Evolutionary conservation across 208 protist species (phyloP), one percentile per base, ranked within the genome.

Genomic region (Trypanosomatidae sp.): DNA sequence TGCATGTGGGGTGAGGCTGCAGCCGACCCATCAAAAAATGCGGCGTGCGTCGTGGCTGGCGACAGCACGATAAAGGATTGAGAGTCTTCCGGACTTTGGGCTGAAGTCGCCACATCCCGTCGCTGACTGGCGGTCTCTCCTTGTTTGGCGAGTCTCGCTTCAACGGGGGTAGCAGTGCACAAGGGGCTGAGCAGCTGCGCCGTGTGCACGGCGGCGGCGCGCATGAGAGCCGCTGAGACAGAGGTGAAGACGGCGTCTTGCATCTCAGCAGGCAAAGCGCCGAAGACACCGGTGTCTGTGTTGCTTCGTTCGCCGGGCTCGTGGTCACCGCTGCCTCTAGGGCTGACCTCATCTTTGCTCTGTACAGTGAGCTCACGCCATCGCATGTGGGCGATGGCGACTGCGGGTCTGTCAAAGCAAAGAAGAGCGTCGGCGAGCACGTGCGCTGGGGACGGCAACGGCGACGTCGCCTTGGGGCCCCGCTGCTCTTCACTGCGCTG

Each of bases 151-250:
- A 19, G 17, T 41, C 58, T n/a, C 33, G 58, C 30, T 6, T n/a
- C 58, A 62, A 13, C 25, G 7, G 33, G 15, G 17, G 28, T 39
- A 13, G 58, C 12, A 12, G 10, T 30, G 50, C 50, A 59, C 62
- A 73, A 44, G 15, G 55, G 52, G 10, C 56, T 33, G 39, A 78
- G 60, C 10, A 78, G 55, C 9, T 52, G 66, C 33, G 74, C 74
- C 39, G 74, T 62, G 41, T 69, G 62, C 58, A 78, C 44, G 8
- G 74, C 67, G 5, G 66, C 65, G 2, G 49, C 46, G n/a, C 74
- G 74, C 19, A 78, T 53, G n/a, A 78, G 28, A n/a, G 50, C 60
- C 10, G 67, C 74, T 7, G 62, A 53, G 17, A 78, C 15, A 12
- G 47, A 2, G 9, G 50, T 41, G 36, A 69, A 78, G 25, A 73